phyloP scores from a whole-genome alignment of 257 asterid species.

The Galeopsis tetrahit region DNA sequence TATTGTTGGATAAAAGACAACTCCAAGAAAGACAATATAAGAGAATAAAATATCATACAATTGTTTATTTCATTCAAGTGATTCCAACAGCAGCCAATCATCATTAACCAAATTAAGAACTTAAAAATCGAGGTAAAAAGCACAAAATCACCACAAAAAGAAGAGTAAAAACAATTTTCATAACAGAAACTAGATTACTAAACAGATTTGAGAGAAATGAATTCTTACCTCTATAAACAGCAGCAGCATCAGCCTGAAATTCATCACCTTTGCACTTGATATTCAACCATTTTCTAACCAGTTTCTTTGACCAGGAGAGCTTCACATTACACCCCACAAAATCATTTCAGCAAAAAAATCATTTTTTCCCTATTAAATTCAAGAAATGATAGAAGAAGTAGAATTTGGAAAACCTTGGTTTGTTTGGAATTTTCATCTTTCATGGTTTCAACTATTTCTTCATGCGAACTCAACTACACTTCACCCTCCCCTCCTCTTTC shows the following conservation, averaged over 20 bases:
- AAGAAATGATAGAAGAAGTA: neutral
- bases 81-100: slow-evolving; percentile 40
- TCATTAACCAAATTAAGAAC: slow-evolving; percentile 33
- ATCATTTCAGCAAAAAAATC: slow-evolving; percentile 26
- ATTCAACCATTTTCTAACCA: slow-evolving; percentile 83
- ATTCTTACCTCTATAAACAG: slow-evolving; percentile 70
- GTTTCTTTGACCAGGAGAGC: slow-evolving; percentile 93
- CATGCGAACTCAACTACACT: slow-evolving; percentile 53
- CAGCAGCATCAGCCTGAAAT: slow-evolving; percentile 64
- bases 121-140: slow-evolving; percentile 26
- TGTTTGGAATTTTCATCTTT: slow-evolving; percentile 71
- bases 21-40: slow-evolving; percentile 47
- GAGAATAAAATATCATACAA: slow-evolving; percentile 33
- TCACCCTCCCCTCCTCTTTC: slow-evolving; percentile 36
- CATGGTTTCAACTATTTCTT: slow-evolving; percentile 69
- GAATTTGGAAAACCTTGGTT: slow-evolving; percentile 60
- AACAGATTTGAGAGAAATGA: neutral
- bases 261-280: slow-evolving; percentile 75
- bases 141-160: slow-evolving; percentile 32
- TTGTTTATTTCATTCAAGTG: slow-evolving; percentile 31
- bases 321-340: slow-evolving; percentile 46
- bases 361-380: neutral
- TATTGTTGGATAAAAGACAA: slow-evolving; percentile 39
- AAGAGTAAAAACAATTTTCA: neutral
- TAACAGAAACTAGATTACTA: neutral